These are phyloP conservation scores for Podila verticillata DNA, from an alignment of 192 early-diverging fungal genomes.

Conservation along the genomic window DNA sequence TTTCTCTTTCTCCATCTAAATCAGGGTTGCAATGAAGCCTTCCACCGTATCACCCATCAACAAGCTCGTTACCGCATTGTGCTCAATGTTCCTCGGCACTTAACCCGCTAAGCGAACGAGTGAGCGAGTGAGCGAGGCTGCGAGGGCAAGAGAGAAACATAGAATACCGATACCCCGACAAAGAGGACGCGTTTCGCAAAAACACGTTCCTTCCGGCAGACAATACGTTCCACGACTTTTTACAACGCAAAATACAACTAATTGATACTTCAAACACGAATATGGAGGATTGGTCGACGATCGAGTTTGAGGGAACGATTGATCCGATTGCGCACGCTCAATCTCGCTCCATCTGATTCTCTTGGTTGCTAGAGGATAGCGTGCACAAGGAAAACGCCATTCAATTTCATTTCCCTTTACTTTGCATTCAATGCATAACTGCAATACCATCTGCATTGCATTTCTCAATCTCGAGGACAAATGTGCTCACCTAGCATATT, in stretches of 20 bases:
- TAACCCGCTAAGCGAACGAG: slow-evolving; percentile 7
- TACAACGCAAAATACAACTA: too few relatives aligned
- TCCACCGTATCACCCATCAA: slow-evolving; percentile 61
- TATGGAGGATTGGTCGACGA: too few relatives aligned
- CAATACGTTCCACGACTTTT: too few relatives aligned
- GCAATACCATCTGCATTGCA: not conserved
- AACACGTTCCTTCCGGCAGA: too few relatives aligned
- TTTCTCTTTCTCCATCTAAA: slow-evolving; percentile 7
- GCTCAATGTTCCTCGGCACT: slow-evolving; percentile 50
- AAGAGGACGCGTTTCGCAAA: too few relatives aligned
- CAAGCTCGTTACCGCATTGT: slow-evolving; percentile 77
- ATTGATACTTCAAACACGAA: too few relatives aligned
- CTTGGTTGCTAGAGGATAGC: too few relatives aligned
- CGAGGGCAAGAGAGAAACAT: too few relatives aligned
- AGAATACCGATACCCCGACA: too few relatives aligned
- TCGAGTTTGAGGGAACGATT: too few relatives aligned
- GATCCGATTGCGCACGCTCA: too few relatives aligned
- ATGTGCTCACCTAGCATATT: not conserved
- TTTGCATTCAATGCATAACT: not conserved
- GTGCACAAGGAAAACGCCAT: not conserved
- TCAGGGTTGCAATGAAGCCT: slow-evolving; percentile 65
- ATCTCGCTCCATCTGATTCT: too few relatives aligned
- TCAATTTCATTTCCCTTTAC: not conserved
- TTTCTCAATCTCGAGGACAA: not conserved
- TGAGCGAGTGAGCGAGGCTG: not conserved